Percentiles rank a stretch among this genome's conserved stretches.
Evolutionary conservation across 139 green algal genomes (phyloP).

Genomic region (Tetraselmis striata): DNA sequence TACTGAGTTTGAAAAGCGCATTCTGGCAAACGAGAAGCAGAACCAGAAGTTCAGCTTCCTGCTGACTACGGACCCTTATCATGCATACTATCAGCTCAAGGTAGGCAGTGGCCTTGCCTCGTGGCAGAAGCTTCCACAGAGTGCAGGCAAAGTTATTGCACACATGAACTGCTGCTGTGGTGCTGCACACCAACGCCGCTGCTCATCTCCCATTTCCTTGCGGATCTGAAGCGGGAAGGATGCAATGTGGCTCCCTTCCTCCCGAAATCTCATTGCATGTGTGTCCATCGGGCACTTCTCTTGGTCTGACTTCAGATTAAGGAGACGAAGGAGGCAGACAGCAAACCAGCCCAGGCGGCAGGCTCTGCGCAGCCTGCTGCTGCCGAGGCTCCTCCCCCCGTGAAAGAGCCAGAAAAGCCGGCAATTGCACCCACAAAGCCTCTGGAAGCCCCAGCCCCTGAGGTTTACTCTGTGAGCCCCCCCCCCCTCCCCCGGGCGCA

Average conservation of each 20-base stretch:
- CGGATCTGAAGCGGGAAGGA: too few species aligned
- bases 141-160: too few species aligned
- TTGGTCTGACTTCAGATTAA: too few species aligned
- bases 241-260: too few species aligned
- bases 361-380: slow-evolving; percentile 22
- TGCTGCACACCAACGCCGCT: too few species aligned
- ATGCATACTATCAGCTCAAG: slow-evolving; percentile 89
- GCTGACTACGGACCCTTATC: slow-evolving; percentile 83
- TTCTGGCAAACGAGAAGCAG: slow-evolving; percentile 83
- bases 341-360: slow-evolving; percentile 14
- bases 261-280: too few species aligned
- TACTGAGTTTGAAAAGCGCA: slow-evolving; percentile 85
- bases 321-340: slow-evolving; percentile 7
- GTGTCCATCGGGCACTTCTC: too few species aligned
- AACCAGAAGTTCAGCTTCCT: slow-evolving; percentile 99
- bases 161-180: too few species aligned
- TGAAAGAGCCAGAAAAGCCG: slow-evolving; percentile 27
- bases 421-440: slow-evolving; percentile 34
- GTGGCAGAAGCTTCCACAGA: too few species aligned
- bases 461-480: slow-evolving; percentile 77
- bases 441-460: slow-evolving; percentile 74
- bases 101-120: slow-evolving; percentile 35
- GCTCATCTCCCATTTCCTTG: too few species aligned
- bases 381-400: slow-evolving; percentile 1
- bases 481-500: too few species aligned